Evolutionary conservation across 345 rosid species (phyloP).

Genomic region (Geranium brycei): DNA sequence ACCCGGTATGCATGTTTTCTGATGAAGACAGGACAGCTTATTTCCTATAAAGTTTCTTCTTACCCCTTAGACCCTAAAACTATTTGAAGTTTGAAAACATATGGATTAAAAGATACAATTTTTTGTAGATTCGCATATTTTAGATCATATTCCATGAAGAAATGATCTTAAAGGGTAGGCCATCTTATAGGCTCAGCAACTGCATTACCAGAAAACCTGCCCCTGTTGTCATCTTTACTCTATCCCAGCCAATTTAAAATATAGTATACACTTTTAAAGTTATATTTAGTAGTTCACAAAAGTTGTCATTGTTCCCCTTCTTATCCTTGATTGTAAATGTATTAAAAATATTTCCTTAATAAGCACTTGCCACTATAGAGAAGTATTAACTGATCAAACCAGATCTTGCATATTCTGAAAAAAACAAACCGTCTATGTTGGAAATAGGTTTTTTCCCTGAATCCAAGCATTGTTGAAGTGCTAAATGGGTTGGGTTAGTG

Average conservation of each 20-base stretch:
- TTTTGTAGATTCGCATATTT: not conserved
- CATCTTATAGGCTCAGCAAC: no score
- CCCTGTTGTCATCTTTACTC: not conserved
- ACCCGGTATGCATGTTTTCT: not conserved
- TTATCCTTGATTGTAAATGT: not conserved
- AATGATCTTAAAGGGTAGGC: not conserved
- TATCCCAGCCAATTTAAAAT: not conserved
- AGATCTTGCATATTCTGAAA: not conserved
- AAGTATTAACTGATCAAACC: not conserved
- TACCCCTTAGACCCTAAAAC: not conserved
- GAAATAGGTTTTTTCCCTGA: not conserved
- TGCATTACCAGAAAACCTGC: not conserved
- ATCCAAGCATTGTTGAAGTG: not conserved
- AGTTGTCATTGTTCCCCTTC: not conserved
- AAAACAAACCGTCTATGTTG: not conserved
- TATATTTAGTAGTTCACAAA: not conserved
- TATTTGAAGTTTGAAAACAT: not conserved
- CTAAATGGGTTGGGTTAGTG: not conserved
- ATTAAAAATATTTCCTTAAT: no score
- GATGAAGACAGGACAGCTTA: not conserved
- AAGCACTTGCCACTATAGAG: not conserved
- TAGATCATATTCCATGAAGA: not conserved
- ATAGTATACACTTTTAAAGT: not conserved
- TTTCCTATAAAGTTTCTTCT: no score
- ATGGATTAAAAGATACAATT: not conserved